Evolutionary conservation across 257 asterid species (phyloP), one percentile per base, ranked within the genome.

Genomic region (Gardenia jasminoides): DNA sequence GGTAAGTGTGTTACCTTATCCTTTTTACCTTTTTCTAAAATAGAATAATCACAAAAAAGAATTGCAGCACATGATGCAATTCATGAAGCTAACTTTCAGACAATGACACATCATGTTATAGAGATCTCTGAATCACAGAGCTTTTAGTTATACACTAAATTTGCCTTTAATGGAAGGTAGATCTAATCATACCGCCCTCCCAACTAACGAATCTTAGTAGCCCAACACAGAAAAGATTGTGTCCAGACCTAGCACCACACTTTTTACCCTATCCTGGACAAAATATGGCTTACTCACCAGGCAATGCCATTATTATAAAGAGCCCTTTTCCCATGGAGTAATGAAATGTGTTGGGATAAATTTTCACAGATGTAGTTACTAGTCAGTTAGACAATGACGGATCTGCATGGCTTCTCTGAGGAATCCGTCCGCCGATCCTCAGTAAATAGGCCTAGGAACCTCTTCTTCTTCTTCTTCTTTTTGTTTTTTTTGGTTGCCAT

Each of bases 131-230:
- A 26, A 56, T 10, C 41, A 58, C 24, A 70, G 30, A 67, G 61
- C 50, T 7, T 69, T 12, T 36, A 20, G 54, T 70, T 52, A 76
- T 4, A 20, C 43, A 39, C 44, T 26, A 62, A 24, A 47, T 39
- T 67, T 43, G 16, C 30, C 31, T 62, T 47, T 66, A 36, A 72
- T 48, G 56, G 71, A 59, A 26, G 59, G 72, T 71, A 71, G 81
- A 58, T 71, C 39, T 28, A 78, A 67, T 30, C 79, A 31, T 10
- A 70, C 72, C 84, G 24, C 75, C 82, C 73, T 74, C 75, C 80
- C 84, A 75, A 85, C 89, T 52, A 79, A 70, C 76, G 79, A 79
- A 85, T 81, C 82, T 79, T 47, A 62, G 78, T 74, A 76, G 88
- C 78, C 84, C 77, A 79, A 70, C 73, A 74, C 70, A 52, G 41